Evolutionary conservation across 2,329 filamentous ascomycete species (phyloP), one percentile per base, ranked within the genome.

Genomic region (Cladosporium sphaerospermum): DNA sequence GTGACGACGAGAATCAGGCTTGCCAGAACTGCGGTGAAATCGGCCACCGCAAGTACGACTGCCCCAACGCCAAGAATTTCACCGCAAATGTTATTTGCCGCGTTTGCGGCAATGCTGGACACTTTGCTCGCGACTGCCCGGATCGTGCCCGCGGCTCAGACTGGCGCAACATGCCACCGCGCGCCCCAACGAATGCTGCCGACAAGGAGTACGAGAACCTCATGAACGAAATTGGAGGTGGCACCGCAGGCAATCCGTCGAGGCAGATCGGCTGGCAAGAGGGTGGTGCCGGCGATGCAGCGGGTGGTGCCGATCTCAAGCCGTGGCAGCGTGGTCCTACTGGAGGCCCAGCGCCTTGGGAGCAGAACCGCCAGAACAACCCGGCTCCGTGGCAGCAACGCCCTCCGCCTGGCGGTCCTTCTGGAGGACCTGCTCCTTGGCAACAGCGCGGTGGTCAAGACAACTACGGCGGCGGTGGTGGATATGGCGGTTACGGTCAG

Each of bases 71-170:
- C 71, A 89, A 91, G 69, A 99, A 99, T 75, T 97, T 87, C 74
- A 99, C 93, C n/a, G 91, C 93, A 64, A 97, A 90, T 73, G 97
- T 99, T 70, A 97, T 99, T 68, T 99, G 93, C 75, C 91, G 92
- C 65, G 88, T 96, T 64, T 99, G 93, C 75, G 93, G 93, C 62
- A 96, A 97, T 69, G 91, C 93, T 60, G 93, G 93, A 16, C 93
- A 99, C 65, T 96, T 99, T 90, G 93, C 91, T 62, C 86, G 92
- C 63, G 93, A 99, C 74, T 99, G 93, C 81, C 90, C 92, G 43
- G 93, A 99, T 67, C 81, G 93, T 68, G 88, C 93, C 75, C 84
- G 88, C 67, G 93, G 93, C 64, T 83, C 85, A 43, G 91, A 88
- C 71, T 96, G 89, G 89, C 90, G 93, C 65, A 96, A 96, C 66